Base-by-base conservation (phyloP, 495 filamentous ascomycete genomes). In the Barbatosphaeria neglecta region DNA sequence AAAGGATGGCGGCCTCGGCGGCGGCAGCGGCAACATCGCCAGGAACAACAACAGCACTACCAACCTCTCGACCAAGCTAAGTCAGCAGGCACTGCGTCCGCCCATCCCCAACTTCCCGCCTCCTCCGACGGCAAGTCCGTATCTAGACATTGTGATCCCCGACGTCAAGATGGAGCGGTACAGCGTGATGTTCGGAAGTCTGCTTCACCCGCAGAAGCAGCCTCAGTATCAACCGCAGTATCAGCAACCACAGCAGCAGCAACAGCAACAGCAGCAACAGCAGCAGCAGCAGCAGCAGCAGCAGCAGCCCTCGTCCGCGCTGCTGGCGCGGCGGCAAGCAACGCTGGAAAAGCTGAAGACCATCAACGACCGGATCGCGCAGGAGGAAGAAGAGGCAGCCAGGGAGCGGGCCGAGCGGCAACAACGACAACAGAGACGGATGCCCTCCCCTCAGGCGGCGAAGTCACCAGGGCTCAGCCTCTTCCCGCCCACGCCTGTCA, bases 141-240 rank as follows among this genome's bases (percentile, higher is more conserved):
- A 22, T 23, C 65, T 97, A 27, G 73, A 87, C 46, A 76, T 96
- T 6, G 79, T 92, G 27, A 93, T 97, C 31, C 90, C 90, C 0
- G 70, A 74, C 27, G 73, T 86, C 35, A 70, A 87, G 43, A 72
- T 97, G 72, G 90, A 95, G 58, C 72, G 90, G 19, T 97, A 95
- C 51, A 94, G 87, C 48, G 77, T 97, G 43, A 96, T 97, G 90
- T 97, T 97, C 62, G 77, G 82, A 40, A 80, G 75, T 37, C 73
- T 95, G 8, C 69, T 95, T 42, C 68, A 55, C 61, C 70, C 45
- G 5, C 38, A 56, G 20, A 35, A 35, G 15, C 31, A 35, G 49
- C n/a, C n/a, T n/a, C n/a, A n/a, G n/a, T n/a, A n/a, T n/a, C n/a
- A n/a, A n/a, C n/a, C n/a, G n/a, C n/a, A n/a, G n/a, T n/a, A n/a